A percentile compares a stretch with the other conserved stretches of the same genome.
These are phyloP conservation scores for Anisodus tanguticus DNA, from an alignment of 257 asterid species.

Conservation along the genomic window DNA sequence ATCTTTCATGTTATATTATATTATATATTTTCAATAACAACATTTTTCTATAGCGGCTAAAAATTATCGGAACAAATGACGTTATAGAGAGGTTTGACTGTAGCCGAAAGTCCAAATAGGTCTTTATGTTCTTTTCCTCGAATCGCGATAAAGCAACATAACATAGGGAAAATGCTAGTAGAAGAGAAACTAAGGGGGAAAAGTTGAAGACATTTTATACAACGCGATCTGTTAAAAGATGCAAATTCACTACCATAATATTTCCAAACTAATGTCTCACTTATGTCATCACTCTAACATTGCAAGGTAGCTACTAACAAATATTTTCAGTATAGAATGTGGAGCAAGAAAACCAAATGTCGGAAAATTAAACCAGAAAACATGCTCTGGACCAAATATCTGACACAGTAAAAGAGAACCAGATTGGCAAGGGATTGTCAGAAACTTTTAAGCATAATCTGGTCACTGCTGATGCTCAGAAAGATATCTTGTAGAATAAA, in stretches of 20 bases:
- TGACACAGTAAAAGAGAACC: not conserved
- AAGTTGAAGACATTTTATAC: not conserved
- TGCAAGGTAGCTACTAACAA: not conserved
- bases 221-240: not conserved
- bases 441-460: not conserved
- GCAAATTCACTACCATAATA: not conserved
- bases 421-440: not conserved
- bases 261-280: not conserved
- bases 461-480: not conserved
- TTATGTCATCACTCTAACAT: not conserved
- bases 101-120: not conserved
- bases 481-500: not conserved
- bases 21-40: not conserved
- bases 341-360: not conserved
- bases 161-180: not conserved
- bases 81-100: not conserved
- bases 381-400: not conserved
- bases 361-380: not conserved
- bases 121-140: not conserved
- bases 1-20: not conserved
- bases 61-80: not conserved
- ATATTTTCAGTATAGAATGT: not conserved
- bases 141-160: not conserved
- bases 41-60: not conserved
- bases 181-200: not conserved